Evolutionary conservation across 768 basidiomycete genomes (phyloP).

Genomic region (Lentinula aciculospora): DNA sequence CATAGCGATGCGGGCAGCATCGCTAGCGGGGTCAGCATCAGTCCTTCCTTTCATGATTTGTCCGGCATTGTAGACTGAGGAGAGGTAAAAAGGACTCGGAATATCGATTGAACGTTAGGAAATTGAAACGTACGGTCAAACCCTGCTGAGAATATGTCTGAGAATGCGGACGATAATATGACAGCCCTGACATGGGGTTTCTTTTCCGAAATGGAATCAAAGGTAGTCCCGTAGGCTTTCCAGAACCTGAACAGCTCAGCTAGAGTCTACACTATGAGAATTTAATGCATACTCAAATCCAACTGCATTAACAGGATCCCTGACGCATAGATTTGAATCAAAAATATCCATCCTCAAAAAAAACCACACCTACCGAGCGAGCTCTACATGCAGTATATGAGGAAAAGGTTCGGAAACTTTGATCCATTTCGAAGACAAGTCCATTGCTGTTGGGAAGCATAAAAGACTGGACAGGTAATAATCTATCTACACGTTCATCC

Average conservation of each 20-base stretch:
- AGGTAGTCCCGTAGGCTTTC: slow-evolving; percentile 58
- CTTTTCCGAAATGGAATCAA: slow-evolving; percentile 48
- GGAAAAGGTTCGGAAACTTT: slow-evolving; percentile 41
- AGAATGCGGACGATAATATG: slow-evolving; percentile 65
- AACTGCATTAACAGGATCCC: slow-evolving; percentile 67
- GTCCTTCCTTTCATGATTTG: slow-evolving; percentile 16
- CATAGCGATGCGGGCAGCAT: slow-evolving; percentile 50
- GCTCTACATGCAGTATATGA: slow-evolving; percentile 39
- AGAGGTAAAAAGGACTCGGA: neutral
- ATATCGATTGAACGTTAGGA: neutral
- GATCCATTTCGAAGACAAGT: slow-evolving; percentile 37
- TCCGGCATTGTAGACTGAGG: slow-evolving; percentile 25
- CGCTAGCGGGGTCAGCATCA: slow-evolving; percentile 23
- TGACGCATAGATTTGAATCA: slow-evolving; percentile 16
- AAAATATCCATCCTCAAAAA: neutral
- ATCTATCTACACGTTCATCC: too few relatives aligned
- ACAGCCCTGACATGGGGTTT: slow-evolving; percentile 57
- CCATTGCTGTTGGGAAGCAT: too few relatives aligned
- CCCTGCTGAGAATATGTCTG: slow-evolving; percentile 79
- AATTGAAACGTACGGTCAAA: slow-evolving; percentile 56
- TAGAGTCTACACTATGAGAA: neutral
- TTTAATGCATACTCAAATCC: slow-evolving; percentile 31
- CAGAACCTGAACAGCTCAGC: slow-evolving; percentile 48
- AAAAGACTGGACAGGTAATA: too few relatives aligned
- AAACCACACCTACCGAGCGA: slow-evolving; percentile 30